Base-by-base conservation (phyloP, 345 rosid genomes). In the Rhodomyrtus tomentosa region DNA sequence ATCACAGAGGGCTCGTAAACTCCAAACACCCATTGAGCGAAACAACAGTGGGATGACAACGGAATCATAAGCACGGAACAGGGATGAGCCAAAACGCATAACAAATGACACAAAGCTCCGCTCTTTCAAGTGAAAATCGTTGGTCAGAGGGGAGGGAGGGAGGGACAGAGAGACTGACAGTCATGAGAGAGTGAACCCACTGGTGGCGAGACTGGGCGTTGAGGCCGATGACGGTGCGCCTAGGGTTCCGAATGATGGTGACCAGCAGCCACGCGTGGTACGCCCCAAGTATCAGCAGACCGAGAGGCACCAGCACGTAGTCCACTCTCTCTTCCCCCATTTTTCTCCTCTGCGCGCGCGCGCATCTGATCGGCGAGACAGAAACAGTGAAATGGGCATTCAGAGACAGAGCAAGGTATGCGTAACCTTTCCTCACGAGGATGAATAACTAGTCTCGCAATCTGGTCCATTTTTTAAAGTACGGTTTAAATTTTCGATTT, bases 201-300 rank as follows among this genome's bases (percentile, higher is more conserved):
- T 91, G 96, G 83, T 85, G 90, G 87, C 98, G 94, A 87, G 97
- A 89, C 84, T 93, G 93, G n/a, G 98, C 93, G 87, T 96, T 95
- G 85, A 94, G 90, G 49, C 96, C 95, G 36, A 95, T 84, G 12
- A 92, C 96, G 85, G 95, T 92, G 38, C 83, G 81, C 48, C 82
- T 59, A 15, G 95, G 95, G 59, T 72, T 59, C 3, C 85, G 88
- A 50, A 86, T 18, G 25, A 93, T 82, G 50, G 89, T 84, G 81
- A 82, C 56, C 24, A 93, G 88, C 50, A 93, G 92, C 93, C 95
- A 93, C n/a, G 32, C 54, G 83, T 93, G 92, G 80, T 93, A 93
- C 16, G 56, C 7, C 54, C 21, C 87, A 86, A 93, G 45, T 73
- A 93, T 24, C 68, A 83, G 29, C 38, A 93, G 82, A 18, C 93